phyloP scores from a whole-genome alignment of 495 filamentous ascomycete genomes.

The Cenococcum geophilum region DNA sequence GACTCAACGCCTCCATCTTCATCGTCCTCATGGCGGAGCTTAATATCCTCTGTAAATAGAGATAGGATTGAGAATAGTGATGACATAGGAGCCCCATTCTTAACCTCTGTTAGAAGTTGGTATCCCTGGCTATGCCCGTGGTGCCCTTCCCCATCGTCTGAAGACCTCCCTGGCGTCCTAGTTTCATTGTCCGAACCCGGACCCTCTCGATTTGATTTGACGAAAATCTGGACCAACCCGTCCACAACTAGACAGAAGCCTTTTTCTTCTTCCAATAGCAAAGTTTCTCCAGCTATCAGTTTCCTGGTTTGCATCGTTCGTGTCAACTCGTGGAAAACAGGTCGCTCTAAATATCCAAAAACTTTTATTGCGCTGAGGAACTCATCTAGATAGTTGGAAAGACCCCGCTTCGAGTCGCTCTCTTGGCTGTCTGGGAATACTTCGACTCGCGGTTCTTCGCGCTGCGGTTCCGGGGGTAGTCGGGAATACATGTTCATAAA shows the following conservation, averaged over 20 bases:
- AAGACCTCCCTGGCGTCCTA: conserved; percentile 38
- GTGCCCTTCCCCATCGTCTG: conserved; percentile 63
- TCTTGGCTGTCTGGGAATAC: conserved; percentile 90
- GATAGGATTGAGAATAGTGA: conserved; percentile 95
- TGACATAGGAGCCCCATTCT: conserved; percentile 97
- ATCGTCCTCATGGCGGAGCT: conserved; percentile 61
- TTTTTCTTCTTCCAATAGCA: conserved; percentile 94
- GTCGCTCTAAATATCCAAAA: conserved; percentile 92
- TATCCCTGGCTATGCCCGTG: conserved; percentile 64
- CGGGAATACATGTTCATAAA: conserved; percentile 93
- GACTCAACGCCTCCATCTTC: conserved; percentile 43
- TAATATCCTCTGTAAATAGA: conserved; percentile 90
- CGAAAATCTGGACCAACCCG: conserved; percentile 94
- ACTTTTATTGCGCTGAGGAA: conserved; percentile 99
- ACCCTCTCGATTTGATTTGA: conserved; percentile 71
- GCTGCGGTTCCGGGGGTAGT: conserved; percentile 86
- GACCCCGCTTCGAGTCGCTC: conserved; percentile 79
- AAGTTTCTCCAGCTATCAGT: conserved; percentile 88
- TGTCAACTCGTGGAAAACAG: conserved; percentile 95
- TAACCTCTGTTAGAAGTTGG: conserved; percentile 92
- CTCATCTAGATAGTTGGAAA: conserved; percentile 93
- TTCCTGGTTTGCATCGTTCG: conserved; percentile 97
- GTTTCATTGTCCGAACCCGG: conserved; percentile 39
- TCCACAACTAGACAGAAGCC: conserved; percentile 97
- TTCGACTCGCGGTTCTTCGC: conserved; percentile 92